Evolutionary conservation across 192 early-diverging fungal genomes (phyloP).

Genomic region (Backusella liffmaniae): DNA sequence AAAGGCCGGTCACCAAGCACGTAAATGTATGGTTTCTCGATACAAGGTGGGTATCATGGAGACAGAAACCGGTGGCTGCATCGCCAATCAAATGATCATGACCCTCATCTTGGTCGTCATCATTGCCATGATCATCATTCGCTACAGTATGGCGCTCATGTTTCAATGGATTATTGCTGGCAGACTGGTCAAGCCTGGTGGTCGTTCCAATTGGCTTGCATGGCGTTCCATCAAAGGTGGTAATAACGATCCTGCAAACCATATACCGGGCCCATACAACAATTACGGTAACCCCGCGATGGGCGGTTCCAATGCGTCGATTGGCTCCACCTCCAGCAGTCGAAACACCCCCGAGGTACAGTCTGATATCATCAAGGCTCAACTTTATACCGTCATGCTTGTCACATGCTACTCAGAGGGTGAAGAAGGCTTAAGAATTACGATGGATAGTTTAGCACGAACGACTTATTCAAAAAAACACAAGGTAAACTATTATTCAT

Average conservation of each 20-base stretch:
- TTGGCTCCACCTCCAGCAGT: not conserved
- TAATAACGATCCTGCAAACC: conserved; percentile 32
- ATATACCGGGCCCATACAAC: conserved; percentile 35
- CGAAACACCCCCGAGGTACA: not conserved
- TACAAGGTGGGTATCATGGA: conserved; percentile 53
- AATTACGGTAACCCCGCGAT: conserved; percentile 4
- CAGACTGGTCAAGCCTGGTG: conserved; percentile 45
- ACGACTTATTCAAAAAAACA: conserved; percentile 83
- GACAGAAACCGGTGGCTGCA: conserved; percentile 61
- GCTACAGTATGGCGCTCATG: conserved; percentile 60
- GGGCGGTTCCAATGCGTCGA: not conserved
- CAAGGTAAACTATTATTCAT: conserved; percentile 54
- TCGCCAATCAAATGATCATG: conserved; percentile 56
- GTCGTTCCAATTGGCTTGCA: conserved; percentile 53
- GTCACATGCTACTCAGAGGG: conserved; percentile 96
- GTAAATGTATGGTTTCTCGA: conserved; percentile 43
- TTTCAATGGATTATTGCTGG: conserved; percentile 62
- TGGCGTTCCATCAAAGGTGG: conserved; percentile 43
- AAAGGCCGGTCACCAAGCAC: conserved; percentile 24
- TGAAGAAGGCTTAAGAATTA: conserved; percentile 72
- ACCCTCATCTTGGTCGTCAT: conserved; percentile 56
- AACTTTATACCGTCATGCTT: conserved; percentile 72
- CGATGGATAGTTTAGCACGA: conserved; percentile 81
- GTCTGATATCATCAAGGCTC: conserved; percentile 37
- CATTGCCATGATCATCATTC: conserved; percentile 56